phyloP scores from a whole-genome alignment of 179 eudicot genomes.

The Patellifolia procumbens region DNA sequence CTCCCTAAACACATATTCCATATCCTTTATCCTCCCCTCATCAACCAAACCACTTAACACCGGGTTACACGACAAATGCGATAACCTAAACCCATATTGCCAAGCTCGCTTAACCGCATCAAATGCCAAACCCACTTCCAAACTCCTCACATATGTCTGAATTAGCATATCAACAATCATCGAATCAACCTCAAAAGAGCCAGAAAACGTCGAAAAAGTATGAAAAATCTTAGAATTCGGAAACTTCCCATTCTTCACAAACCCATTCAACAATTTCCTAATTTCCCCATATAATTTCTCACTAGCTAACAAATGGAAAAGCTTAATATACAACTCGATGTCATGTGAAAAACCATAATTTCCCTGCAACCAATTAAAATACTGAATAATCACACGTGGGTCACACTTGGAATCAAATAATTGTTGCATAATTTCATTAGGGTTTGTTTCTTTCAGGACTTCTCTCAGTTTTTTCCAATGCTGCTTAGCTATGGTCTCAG shows the following conservation, averaged over 20 bases:
- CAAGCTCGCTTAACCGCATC: slow-evolving; percentile 60
- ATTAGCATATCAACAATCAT: slow-evolving; percentile 57
- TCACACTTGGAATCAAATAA: slow-evolving; percentile 34
- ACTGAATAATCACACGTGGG: slow-evolving; percentile 32
- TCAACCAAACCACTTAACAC: slow-evolving; percentile 52
- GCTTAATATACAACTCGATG: slow-evolving; percentile 36
- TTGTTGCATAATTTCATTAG: slow-evolving; percentile 32
- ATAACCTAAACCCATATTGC: slow-evolving; percentile 60
- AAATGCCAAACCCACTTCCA: slow-evolving; percentile 40
- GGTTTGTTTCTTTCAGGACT: slow-evolving; percentile 20
- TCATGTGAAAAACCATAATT: slow-evolving; percentile 35
- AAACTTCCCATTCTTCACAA: slow-evolving; percentile 33
- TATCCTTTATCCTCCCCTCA: slow-evolving; percentile 36
- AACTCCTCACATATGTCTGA: slow-evolving; percentile 40
- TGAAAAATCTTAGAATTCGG: slow-evolving; percentile 47
- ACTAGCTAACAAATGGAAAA: slow-evolving; percentile 38
- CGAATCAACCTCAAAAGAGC: slow-evolving; percentile 30
- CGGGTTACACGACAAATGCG: slow-evolving; percentile 50
- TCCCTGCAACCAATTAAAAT: slow-evolving; percentile 51
- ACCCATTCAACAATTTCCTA: slow-evolving; percentile 45
- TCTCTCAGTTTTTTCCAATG: slow-evolving; percentile 48
- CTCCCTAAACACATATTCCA: slow-evolving; percentile 54
- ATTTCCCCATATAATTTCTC: slow-evolving; percentile 41
- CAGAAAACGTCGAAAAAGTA: slow-evolving; percentile 32
- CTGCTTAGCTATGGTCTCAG: slow-evolving; percentile 41